Conservation (phyloP, 345 rosid species). For the Angophora floribunda region DNA sequence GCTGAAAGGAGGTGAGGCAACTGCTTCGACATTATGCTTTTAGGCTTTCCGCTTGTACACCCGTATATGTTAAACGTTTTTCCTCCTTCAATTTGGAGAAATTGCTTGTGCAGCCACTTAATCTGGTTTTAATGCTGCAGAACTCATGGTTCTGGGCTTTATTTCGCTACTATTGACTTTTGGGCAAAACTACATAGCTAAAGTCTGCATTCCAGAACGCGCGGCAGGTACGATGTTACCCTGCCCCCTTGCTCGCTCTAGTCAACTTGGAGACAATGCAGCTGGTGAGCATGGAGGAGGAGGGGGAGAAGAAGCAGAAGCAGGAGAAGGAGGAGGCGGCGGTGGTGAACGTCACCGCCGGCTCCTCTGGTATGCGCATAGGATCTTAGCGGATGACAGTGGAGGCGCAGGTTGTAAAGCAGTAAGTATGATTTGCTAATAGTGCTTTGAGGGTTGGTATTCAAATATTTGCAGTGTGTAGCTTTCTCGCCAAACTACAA, state of each 20-base stretch:
- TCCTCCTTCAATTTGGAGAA: background rate
- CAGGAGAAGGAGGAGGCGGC: background rate
- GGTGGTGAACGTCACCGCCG: constrained; percentile 16
- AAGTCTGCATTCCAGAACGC: constrained; percentile 42
- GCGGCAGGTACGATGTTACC: constrained; percentile 73
- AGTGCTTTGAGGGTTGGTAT: background rate
- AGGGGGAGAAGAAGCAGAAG: background rate
- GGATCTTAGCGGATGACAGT: constrained; percentile 29
- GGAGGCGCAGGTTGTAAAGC: constrained; percentile 7
- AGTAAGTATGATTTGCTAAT: constrained; percentile 9
- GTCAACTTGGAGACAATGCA: background rate
- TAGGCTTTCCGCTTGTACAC: background rate
- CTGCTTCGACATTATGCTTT: background rate
- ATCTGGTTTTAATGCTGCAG: constrained; percentile 19
- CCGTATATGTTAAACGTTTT: background rate
- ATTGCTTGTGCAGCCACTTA: background rate
- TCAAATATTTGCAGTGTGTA: background rate
- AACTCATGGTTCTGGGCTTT: constrained; percentile 95
- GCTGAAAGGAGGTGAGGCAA: constrained; percentile 55
- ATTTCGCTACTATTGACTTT: constrained; percentile 78
- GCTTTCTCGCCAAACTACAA: background rate
- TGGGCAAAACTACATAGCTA: constrained; percentile 65
- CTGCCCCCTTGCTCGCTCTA: constrained; percentile 24
- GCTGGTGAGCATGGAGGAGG: background rate
- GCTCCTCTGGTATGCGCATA: constrained; percentile 27